These are phyloP conservation scores for Haematococcus sp. DNA, from an alignment of 139 green algal genomes.

Conservation along the genomic window DNA sequence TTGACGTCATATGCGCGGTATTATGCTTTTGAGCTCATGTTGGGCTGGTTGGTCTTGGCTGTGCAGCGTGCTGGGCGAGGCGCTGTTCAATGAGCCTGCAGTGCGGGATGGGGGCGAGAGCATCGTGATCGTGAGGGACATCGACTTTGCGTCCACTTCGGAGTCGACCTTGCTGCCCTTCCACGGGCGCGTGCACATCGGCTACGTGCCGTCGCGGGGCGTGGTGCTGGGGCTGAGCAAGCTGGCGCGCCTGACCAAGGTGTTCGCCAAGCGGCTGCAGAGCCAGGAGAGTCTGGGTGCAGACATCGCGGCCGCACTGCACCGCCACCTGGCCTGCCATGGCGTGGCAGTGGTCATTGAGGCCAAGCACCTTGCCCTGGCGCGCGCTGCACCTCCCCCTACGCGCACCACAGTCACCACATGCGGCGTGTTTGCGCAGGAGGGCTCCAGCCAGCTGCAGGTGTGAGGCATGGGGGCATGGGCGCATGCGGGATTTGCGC, in stretches of 20 bases:
- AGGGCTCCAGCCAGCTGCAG: not conserved
- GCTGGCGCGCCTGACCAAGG: slow-evolving; percentile 76
- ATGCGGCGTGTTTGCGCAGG: slow-evolving; percentile 15
- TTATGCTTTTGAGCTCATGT: not conserved
- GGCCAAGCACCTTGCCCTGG: slow-evolving; percentile 55
- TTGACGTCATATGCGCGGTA: not conserved
- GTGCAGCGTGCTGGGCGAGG: slow-evolving; percentile 63
- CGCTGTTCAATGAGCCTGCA: slow-evolving; percentile 79
- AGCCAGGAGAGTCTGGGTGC: slow-evolving; percentile 60
- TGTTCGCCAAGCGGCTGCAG: slow-evolving; percentile 74
- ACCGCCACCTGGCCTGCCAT: slow-evolving; percentile 35
- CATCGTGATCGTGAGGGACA: slow-evolving; percentile 87
- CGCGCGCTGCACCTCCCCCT: not conserved
- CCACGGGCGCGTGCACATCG: slow-evolving; percentile 86
- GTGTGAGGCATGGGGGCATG: too few species aligned
- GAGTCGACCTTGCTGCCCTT: slow-evolving; percentile 86
- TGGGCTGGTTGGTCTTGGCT: not conserved
- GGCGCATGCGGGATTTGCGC: not conserved
- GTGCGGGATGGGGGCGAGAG: slow-evolving; percentile 46
- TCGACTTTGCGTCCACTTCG: slow-evolving; percentile 83
- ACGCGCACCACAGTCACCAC: slow-evolving; percentile 14
- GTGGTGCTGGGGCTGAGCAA: slow-evolving; percentile 85
- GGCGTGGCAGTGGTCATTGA: slow-evolving; percentile 68
- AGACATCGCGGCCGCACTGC: slow-evolving; percentile 50
- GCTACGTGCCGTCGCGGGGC: slow-evolving; percentile 79